Conservation (phyloP, 1,284 basidiomycete species). For the Schizopora paradoxa region DNA sequence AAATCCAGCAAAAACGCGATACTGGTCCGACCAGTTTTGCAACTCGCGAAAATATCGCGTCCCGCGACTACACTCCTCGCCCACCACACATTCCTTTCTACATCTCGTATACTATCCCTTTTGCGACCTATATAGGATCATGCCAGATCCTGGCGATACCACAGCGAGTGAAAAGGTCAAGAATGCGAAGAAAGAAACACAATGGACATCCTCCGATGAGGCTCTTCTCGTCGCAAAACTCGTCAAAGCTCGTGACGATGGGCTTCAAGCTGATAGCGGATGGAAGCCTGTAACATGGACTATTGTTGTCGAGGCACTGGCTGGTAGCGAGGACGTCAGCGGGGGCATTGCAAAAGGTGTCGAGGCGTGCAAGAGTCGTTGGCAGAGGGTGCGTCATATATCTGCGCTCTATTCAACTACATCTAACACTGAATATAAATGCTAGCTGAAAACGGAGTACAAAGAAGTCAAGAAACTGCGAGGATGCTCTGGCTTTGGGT, state of each 20-base stretch:
- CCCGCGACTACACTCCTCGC: no score
- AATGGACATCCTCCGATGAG: neutral
- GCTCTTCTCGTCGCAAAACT: neutral
- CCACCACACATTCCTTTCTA: no score
- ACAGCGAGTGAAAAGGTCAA: no score
- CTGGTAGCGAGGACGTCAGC: neutral
- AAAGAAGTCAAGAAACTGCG: constrained; percentile 23
- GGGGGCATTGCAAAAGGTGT: neutral
- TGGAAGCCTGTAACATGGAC: constrained; percentile 1
- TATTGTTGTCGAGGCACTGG: neutral
- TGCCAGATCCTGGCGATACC: no score
- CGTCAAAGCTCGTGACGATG: constrained; percentile 1
- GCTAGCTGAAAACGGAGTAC: constrained; percentile 30
- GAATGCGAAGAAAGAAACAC: neutral
- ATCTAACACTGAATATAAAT: no score
- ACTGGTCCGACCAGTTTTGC: no score
- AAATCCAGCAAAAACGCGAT: no score
- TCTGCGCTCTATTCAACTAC: neutral
- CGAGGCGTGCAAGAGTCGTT: neutral
- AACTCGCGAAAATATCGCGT: no score
- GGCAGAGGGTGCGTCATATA: neutral
- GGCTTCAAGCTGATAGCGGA: neutral
- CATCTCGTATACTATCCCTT: no score
- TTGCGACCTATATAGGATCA: no score
- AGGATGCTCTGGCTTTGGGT: constrained; percentile 30